phyloP scores from a whole-genome alignment of 768 basidiomycete genomes.

The Suillus americanus region DNA sequence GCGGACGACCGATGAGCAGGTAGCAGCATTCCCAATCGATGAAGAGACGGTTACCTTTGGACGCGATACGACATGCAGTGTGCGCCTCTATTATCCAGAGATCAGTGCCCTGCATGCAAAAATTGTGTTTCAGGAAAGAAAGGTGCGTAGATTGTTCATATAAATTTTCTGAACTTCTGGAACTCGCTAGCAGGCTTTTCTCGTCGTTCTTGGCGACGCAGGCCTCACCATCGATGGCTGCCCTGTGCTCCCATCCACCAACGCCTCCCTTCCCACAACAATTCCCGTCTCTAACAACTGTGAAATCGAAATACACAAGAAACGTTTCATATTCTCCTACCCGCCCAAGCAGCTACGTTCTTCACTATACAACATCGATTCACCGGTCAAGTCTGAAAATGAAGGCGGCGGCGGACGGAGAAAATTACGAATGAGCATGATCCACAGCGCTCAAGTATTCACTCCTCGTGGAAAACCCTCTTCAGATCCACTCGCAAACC shows the following conservation, averaged over 20 bases:
- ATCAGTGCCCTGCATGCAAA: slow-evolving; percentile 67
- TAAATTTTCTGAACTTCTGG: not conserved
- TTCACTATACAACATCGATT: slow-evolving; percentile 49
- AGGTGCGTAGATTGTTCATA: slow-evolving; percentile 38
- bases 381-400: slow-evolving; percentile 33
- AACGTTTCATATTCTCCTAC: slow-evolving; percentile 71
- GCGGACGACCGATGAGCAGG: slow-evolving; percentile 41
- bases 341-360: slow-evolving; percentile 71
- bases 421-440: slow-evolving; percentile 71
- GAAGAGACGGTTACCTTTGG: slow-evolving; percentile 67
- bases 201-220: slow-evolving; percentile 56
- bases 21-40: slow-evolving; percentile 76
- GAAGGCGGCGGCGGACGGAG: slow-evolving; percentile 20
- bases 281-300: slow-evolving; percentile 68
- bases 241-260: slow-evolving; percentile 49
- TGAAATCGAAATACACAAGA: slow-evolving; percentile 65
- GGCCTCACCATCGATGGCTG: slow-evolving; percentile 66
- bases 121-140: slow-evolving; percentile 60
- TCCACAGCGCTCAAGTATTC: slow-evolving; percentile 72
- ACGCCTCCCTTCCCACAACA: slow-evolving; percentile 40
- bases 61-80: slow-evolving; percentile 59
- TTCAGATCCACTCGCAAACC: slow-evolving; percentile 58
- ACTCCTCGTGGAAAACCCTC: slow-evolving; percentile 55
- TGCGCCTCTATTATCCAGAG: slow-evolving; percentile 67
- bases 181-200: slow-evolving; percentile 53